phyloP scores from a whole-genome alignment of 768 basidiomycete species.

The Psilocybe azurescens region DNA sequence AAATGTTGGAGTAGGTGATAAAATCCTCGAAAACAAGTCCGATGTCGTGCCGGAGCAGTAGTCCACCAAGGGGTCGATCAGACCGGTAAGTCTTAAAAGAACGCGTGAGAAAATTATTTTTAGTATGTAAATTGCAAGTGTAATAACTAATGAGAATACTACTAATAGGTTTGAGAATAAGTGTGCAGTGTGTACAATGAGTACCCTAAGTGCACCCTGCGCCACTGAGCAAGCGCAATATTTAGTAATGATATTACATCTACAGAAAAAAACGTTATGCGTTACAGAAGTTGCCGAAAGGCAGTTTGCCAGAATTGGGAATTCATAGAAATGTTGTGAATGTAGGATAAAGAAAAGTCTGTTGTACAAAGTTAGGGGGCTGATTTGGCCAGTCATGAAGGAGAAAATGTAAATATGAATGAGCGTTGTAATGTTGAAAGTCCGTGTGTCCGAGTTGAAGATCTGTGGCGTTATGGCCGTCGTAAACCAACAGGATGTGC shows the following conservation, averaged over 20 bases:
- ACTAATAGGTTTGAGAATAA: neutral
- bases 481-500: slow-evolving; percentile 26
- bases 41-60: no score
- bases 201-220: neutral
- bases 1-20: no score
- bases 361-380: neutral
- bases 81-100: neutral
- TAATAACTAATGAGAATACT: neutral
- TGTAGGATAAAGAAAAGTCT: neutral
- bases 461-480: slow-evolving; percentile 12
- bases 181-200: neutral
- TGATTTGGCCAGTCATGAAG: neutral
- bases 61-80: no score
- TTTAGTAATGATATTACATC: neutral
- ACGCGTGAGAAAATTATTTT: neutral
- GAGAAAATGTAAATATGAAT: neutral
- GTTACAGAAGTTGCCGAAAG: neutral
- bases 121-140: neutral
- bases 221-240: neutral
- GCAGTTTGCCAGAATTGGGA: neutral
- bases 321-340: neutral
- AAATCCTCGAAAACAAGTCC: no score
- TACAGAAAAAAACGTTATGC: slow-evolving; percentile 1
- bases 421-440: slow-evolving; percentile 2
- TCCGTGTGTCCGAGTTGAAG: neutral